Conservation (phyloP, 2,329 filamentous ascomycete species). For the Colletotrichum higginsianum region DNA sequence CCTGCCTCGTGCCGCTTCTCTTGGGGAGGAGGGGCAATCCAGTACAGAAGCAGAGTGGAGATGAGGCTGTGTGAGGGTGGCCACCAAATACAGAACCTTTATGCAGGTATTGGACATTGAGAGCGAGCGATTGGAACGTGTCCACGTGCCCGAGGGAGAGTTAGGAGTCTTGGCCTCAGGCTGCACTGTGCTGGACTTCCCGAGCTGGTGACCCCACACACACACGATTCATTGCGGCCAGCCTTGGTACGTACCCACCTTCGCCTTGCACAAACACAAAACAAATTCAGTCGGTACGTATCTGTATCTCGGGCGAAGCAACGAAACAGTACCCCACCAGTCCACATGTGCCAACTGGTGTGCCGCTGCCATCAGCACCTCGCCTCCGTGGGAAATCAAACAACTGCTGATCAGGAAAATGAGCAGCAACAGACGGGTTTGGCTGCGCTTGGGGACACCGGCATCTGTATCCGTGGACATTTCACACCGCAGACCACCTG, state of each 20-base stretch:
- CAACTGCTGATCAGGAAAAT: neutral
- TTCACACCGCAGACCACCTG: neutral
- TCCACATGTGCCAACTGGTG: neutral
- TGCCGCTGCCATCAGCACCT: neutral
- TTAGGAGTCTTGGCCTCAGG: neutral
- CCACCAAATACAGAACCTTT: neutral
- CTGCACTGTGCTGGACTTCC: conserved; percentile 3
- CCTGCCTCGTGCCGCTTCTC: too few species aligned
- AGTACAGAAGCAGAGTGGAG: neutral
- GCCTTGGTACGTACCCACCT: neutral
- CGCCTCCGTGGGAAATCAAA: neutral
- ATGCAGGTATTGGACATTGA: neutral
- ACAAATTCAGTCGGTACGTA: conserved; percentile 13
- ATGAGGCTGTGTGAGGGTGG: neutral
- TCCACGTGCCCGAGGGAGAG: neutral
- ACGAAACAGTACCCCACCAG: neutral
- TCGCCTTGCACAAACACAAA: conserved; percentile 27
- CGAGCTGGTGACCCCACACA: conserved; percentile 15
- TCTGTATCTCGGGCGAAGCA: neutral
- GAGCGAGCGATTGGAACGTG: neutral
- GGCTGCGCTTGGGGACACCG: too few species aligned
- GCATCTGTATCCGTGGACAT: too few species aligned
- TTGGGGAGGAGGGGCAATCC: neutral
- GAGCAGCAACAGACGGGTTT: neutral
- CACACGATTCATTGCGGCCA: neutral